Evolutionary conservation across 331 rosid species (phyloP).

Genomic region (Stylosanthes scabra): DNA sequence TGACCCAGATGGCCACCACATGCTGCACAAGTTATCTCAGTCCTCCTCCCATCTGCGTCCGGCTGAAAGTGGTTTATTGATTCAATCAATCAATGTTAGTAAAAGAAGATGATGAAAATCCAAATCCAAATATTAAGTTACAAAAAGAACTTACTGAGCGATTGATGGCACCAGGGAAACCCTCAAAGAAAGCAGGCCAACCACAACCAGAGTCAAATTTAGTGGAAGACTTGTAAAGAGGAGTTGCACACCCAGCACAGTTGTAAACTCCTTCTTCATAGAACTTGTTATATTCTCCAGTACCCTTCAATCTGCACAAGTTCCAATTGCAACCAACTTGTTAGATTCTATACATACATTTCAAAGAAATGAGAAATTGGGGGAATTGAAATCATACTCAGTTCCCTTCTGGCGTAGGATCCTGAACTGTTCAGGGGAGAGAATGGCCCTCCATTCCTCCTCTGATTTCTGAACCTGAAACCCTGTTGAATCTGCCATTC

Average conservation of each 20-base stretch:
- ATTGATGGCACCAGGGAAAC: constrained; percentile 85
- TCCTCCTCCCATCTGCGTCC: constrained; percentile 91
- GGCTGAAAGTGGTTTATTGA: constrained; percentile 56
- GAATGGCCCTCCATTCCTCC: constrained; percentile 82
- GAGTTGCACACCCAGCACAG: constrained; percentile 86
- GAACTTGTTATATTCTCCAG: constrained; percentile 78
- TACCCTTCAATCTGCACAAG: constrained; percentile 67
- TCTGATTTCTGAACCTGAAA: constrained; percentile 61
- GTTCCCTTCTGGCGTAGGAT: constrained; percentile 87
- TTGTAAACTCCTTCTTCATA: constrained; percentile 74
- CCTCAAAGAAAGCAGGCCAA: constrained; percentile 96
- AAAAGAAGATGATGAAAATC: background rate
- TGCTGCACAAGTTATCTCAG: constrained; percentile 91
- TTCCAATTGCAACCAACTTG: background rate
- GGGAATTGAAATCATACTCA: constrained; percentile 48
- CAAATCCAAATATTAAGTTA: background rate
- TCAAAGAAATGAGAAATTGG: background rate
- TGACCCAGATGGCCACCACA: constrained; percentile 92
- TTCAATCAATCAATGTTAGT: background rate
- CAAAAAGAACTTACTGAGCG: constrained; percentile 56
- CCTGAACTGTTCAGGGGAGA: constrained; percentile 84
- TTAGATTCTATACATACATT: too few species aligned
- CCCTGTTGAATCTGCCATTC: constrained; percentile 41
- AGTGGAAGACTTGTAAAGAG: constrained; percentile 74
- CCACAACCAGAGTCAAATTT: constrained; percentile 95